Conservation (phyloP, 768 basidiomycete genomes). For the Tylopilus sp. region DNA sequence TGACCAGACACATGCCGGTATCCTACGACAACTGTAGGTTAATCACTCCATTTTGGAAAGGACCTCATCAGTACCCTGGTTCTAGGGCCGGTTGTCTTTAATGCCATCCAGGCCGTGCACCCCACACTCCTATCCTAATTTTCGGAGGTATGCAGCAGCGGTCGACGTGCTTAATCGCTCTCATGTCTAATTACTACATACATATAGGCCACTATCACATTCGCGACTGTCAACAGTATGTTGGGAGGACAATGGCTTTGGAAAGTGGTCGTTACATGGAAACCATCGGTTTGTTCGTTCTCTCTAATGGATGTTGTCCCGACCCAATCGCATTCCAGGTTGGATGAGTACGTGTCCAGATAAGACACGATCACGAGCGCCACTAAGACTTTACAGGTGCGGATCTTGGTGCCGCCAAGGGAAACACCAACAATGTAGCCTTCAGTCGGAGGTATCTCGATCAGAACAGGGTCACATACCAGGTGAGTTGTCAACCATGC, state of each 20-base stretch:
- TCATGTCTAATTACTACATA: background rate
- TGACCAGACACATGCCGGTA: conserved; percentile 77
- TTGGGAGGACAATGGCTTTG: conserved; percentile 37
- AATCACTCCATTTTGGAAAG: background rate
- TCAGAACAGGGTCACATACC: conserved; percentile 75
- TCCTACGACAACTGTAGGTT: conserved; percentile 59
- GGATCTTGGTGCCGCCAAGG: too few species aligned
- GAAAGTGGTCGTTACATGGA: conserved; percentile 95
- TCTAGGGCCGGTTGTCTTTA: conserved; percentile 70
- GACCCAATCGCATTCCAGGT: too few species aligned
- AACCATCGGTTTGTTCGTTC: conserved; percentile 88
- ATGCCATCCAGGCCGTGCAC: conserved; percentile 72
- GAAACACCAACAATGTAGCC: too few species aligned
- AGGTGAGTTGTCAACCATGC: conserved; percentile 40
- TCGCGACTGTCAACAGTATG: too few species aligned
- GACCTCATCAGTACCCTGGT: background rate
- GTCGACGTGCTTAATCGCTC: background rate
- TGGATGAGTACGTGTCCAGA: too few species aligned
- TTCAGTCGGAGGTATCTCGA: too few species aligned
- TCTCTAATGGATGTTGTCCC: too few species aligned
- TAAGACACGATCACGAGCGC: conserved; percentile 82
- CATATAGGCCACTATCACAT: conserved; percentile 48
- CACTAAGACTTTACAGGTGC: too few species aligned
- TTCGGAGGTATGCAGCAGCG: too few species aligned
- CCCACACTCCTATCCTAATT: too few species aligned